Conservation (phyloP, 371 early-diverging fungal genomes). For the Gilbertella persicaria region DNA sequence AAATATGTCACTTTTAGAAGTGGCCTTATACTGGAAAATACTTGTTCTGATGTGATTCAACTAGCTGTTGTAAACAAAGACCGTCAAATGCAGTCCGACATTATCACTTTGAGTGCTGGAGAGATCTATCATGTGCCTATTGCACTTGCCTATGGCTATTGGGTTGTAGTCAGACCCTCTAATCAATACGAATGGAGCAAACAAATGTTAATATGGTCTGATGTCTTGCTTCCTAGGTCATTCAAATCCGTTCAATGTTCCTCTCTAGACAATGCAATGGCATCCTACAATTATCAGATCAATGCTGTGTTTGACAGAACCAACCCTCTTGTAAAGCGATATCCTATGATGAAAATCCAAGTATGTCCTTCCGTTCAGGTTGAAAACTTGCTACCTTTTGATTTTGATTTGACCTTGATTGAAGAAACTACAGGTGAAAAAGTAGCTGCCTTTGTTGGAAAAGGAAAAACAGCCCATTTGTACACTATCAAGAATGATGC, state of each 20-base stretch:
- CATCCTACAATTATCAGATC: conserved; percentile 31
- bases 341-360: conserved; percentile 71
- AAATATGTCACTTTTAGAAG: conserved; percentile 83
- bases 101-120: conserved; percentile 43
- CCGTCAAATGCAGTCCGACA: conserved; percentile 21
- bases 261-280: conserved; percentile 7
- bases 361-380: conserved; percentile 78
- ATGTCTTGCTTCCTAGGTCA: conserved; percentile 45
- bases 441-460: conserved; percentile 32
- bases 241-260: conserved; percentile 37
- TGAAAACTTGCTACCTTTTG: conserved; percentile 85
- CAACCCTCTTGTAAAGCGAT: conserved; percentile 40
- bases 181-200: conserved; percentile 72
- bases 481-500: conserved; percentile 66
- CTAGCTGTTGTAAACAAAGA: conserved; percentile 55
- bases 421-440: conserved; percentile 49
- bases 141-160: conserved; percentile 56
- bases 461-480: conserved; percentile 60
- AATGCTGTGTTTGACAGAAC: conserved; percentile 36
- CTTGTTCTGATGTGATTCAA: conserved; percentile 57
- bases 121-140: conserved; percentile 71
- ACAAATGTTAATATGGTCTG: conserved; percentile 68
- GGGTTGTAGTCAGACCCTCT: conserved; percentile 68
- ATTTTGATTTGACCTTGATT: conserved; percentile 51
- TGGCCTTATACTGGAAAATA: conserved; percentile 66